A percentile compares a stretch with the other conserved stretches of the same genome.
These are phyloP conservation scores for Bipolaris gigantea DNA, from an alignment of 2,329 filamentous ascomycete species.

Conservation along the genomic window DNA sequence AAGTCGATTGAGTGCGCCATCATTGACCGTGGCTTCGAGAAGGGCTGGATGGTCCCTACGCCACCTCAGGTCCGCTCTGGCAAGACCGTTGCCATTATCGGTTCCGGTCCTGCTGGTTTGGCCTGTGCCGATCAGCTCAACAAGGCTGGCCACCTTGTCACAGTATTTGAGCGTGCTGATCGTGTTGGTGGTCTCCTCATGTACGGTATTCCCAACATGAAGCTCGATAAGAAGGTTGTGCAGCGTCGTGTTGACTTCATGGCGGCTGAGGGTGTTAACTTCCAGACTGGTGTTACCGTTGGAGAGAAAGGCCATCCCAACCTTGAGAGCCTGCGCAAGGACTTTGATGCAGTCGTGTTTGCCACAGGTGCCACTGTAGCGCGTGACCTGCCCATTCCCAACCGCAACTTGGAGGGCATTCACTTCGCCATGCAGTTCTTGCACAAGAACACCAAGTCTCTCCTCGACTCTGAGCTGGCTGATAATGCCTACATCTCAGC, in stretches of 20 bases:
- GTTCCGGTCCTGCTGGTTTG: conserved; percentile 88
- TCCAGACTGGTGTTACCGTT: conserved; percentile 75
- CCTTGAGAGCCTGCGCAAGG: conserved; percentile 70
- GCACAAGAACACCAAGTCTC: conserved; percentile 96
- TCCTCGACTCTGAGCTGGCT: conserved; percentile 84
- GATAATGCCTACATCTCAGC: conserved; percentile 90
- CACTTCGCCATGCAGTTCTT: conserved; percentile 98
- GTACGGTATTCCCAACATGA: conserved; percentile 99
- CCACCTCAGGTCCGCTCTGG: conserved; percentile 80
- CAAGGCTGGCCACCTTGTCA: conserved; percentile 84
- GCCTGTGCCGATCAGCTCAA: conserved; percentile 93
- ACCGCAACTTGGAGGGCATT: conserved; percentile 83
- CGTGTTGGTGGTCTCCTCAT: conserved; percentile 89
- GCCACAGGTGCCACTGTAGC: conserved; percentile 92
- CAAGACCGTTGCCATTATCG: conserved; percentile 86
- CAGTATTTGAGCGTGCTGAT: conserved; percentile 90
- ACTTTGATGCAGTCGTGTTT: conserved; percentile 83
- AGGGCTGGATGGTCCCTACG: conserved; percentile 92
- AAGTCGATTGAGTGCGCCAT: conserved; percentile 98
- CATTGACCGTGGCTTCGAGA: conserved; percentile 95
- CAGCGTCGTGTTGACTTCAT: conserved; percentile 95
- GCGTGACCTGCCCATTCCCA: conserved; percentile 87
- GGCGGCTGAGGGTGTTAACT: conserved; percentile 82
- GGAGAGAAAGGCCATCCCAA: conserved; percentile 73
- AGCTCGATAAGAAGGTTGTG: conserved; percentile 96